phyloP scores from a whole-genome alignment of 2,329 filamentous ascomycete species.

The Chrysosporium queenslandicum region DNA sequence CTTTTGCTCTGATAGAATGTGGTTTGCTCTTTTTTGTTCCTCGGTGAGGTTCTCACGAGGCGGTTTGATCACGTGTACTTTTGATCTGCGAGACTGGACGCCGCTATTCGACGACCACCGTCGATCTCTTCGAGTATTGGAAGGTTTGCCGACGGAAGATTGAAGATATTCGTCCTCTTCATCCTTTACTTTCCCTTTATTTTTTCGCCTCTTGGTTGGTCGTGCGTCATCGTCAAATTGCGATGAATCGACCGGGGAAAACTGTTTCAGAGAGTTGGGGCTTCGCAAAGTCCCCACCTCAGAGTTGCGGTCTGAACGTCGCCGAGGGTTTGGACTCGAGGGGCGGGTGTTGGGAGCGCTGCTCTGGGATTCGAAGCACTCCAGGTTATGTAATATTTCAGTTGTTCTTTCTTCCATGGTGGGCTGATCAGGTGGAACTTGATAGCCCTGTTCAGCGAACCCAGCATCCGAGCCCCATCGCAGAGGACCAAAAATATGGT shows the following conservation, averaged over 20 bases:
- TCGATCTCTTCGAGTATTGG: slow-evolving; percentile 9
- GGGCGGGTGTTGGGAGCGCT: slow-evolving; percentile 53
- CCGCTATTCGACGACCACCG: slow-evolving; percentile 16
- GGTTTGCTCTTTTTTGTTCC: slow-evolving; percentile 73
- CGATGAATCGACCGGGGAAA: background rate
- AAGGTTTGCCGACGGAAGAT: background rate
- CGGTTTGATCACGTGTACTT: slow-evolving; percentile 23
- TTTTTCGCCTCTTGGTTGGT: slow-evolving; percentile 45
- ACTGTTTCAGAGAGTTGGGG: background rate
- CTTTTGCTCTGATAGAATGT: slow-evolving; percentile 81
- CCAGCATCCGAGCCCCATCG: slow-evolving; percentile 61
- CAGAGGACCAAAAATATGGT: slow-evolving; percentile 29
- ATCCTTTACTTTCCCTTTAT: slow-evolving; percentile 39
- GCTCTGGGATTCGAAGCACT: slow-evolving; percentile 47
- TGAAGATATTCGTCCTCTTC: slow-evolving; percentile 30
- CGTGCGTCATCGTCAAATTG: slow-evolving; percentile 31
- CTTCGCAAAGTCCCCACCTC: slow-evolving; percentile 6
- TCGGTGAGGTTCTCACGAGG: slow-evolving; percentile 57
- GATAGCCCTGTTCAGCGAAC: slow-evolving; percentile 53
- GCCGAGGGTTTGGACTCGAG: slow-evolving; percentile 43
- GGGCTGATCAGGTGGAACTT: slow-evolving; percentile 48
- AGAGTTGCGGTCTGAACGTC: slow-evolving; percentile 5
- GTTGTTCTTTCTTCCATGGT: slow-evolving; percentile 49
- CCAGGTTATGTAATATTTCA: slow-evolving; percentile 47
- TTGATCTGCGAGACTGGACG: slow-evolving; percentile 27